Percentiles rank a stretch among this genome's conserved stretches.
These are phyloP conservation scores for Colletotrichum caudatum DNA, from an alignment of 2,329 filamentous ascomycete genomes.

Conservation along the genomic window DNA sequence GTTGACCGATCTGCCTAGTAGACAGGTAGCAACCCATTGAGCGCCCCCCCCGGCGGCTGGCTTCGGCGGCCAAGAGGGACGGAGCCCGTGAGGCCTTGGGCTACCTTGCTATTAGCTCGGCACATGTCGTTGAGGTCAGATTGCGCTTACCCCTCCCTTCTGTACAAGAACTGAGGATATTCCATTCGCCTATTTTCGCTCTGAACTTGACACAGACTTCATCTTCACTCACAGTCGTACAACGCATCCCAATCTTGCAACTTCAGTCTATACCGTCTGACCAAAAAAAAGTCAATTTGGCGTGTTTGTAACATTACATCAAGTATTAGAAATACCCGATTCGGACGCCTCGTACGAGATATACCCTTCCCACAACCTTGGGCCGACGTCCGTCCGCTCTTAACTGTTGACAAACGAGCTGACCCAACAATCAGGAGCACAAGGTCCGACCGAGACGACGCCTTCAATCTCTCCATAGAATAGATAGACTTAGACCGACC, in stretches of 20 bases:
- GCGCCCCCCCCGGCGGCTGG: constrained; percentile 18
- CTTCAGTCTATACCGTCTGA: not conserved
- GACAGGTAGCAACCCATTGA: constrained; percentile 4
- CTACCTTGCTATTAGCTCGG: constrained; percentile 35
- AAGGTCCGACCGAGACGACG: constrained; percentile 19
- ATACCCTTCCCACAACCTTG: constrained; percentile 15
- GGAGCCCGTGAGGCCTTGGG: constrained; percentile 34
- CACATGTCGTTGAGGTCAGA: constrained; percentile 39
- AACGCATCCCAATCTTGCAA: not conserved
- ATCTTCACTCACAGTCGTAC: not conserved
- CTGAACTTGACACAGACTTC: not conserved
- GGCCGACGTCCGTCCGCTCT: constrained; percentile 8
- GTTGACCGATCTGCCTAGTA: constrained; percentile 18
- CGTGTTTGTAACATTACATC: constrained; percentile 3
- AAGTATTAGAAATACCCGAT: not conserved
- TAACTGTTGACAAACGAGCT: constrained; percentile 32
- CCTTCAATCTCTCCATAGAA: not conserved
- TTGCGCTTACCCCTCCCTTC: constrained; percentile 33
- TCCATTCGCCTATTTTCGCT: not conserved
- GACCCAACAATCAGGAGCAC: constrained; percentile 19
- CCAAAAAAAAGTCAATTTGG: not conserved
- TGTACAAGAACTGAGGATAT: constrained; percentile 32
- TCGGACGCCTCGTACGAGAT: constrained; percentile 11
- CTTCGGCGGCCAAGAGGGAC: constrained; percentile 4
- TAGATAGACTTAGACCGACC: not conserved